phyloP scores from a whole-genome alignment of 305 asterid species.

The Solanum hybrid region DNA sequence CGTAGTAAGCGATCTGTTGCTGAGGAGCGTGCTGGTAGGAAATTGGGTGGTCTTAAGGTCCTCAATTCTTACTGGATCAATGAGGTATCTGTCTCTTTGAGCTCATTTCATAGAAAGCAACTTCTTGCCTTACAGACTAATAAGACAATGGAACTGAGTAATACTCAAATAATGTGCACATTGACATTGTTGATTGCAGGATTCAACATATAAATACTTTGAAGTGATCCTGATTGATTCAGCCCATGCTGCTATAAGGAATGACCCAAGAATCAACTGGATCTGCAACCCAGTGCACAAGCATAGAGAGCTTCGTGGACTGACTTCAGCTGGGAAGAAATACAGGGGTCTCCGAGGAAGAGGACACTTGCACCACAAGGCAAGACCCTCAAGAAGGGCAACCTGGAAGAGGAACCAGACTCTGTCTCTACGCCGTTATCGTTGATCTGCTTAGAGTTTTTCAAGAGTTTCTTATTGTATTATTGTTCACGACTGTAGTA shows the following conservation, averaged over 20 bases:
- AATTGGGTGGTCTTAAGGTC: slow-evolving; percentile 23
- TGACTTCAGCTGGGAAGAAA: slow-evolving; percentile 23
- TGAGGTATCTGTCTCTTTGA: slow-evolving; percentile 7
- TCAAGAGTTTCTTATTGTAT: neutral
- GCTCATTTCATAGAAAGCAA: neutral
- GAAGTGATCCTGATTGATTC: slow-evolving; percentile 18
- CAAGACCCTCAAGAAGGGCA: slow-evolving; percentile 20
- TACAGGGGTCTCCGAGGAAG: slow-evolving; percentile 19
- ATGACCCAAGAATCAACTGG: slow-evolving; percentile 23
- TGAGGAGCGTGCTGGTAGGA: slow-evolving; percentile 32
- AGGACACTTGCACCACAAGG: slow-evolving; percentile 20
- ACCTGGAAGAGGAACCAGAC: slow-evolving; percentile 24
- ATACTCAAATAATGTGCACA: neutral
- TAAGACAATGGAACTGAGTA: neutral
- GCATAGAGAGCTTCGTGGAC: slow-evolving; percentile 22
- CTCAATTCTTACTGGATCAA: slow-evolving; percentile 22
- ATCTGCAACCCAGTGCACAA: slow-evolving; percentile 18
- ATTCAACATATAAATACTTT: slow-evolving; percentile 20
- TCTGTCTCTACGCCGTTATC: slow-evolving; percentile 16
- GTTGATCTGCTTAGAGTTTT: neutral
- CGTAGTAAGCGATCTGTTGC: slow-evolving; percentile 32
- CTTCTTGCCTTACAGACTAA: neutral
- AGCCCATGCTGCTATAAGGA: slow-evolving; percentile 18
- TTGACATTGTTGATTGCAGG: slow-evolving; percentile 1
- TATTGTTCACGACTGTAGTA: neutral